Conservation (phyloP, 331 rosid genomes). For the Stylosanthes scabra region DNA sequence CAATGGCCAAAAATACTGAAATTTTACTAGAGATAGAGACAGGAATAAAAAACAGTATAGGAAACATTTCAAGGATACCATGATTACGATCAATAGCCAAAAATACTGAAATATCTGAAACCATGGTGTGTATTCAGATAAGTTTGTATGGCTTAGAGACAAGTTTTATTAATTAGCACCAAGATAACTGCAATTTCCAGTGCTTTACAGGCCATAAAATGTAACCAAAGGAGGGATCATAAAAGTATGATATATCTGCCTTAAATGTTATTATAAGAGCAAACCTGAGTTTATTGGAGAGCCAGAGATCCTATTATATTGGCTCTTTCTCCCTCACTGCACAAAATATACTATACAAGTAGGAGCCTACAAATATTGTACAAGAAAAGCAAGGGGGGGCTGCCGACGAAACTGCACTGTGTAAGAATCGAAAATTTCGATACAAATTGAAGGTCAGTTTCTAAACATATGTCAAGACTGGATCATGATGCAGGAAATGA, state of each 20-base stretch:
- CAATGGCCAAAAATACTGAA: no score
- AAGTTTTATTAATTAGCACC: slow-evolving; percentile 1
- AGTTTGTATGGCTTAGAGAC: slow-evolving; percentile 3
- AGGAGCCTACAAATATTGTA: slow-evolving; percentile 52
- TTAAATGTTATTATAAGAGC: slow-evolving; percentile 36
- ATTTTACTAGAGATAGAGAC: no score
- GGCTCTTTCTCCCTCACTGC: slow-evolving; percentile 49
- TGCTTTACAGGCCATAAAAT: background rate
- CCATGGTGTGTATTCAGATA: no score
- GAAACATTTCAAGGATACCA: no score
- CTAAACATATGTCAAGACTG: slow-evolving; percentile 41
- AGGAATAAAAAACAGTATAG: no score
- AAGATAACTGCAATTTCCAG: slow-evolving; percentile 21
- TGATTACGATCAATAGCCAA: no score
- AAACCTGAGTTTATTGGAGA: slow-evolving; percentile 53
- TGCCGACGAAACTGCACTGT: slow-evolving; percentile 46
- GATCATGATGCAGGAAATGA: slow-evolving; percentile 28
- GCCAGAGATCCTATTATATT: slow-evolving; percentile 53
- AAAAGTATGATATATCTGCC: slow-evolving; percentile 36
- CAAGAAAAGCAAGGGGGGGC: slow-evolving; percentile 40
- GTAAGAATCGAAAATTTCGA: slow-evolving; percentile 48
- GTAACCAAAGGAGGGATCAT: no score
- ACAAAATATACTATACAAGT: slow-evolving; percentile 68
- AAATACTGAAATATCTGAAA: no score
- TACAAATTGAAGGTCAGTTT: slow-evolving; percentile 48